Evolutionary conservation across 2,329 filamentous ascomycete species (phyloP), one percentile per base, ranked within the genome.

Genomic region (Aspergillus eucalypticola): DNA sequence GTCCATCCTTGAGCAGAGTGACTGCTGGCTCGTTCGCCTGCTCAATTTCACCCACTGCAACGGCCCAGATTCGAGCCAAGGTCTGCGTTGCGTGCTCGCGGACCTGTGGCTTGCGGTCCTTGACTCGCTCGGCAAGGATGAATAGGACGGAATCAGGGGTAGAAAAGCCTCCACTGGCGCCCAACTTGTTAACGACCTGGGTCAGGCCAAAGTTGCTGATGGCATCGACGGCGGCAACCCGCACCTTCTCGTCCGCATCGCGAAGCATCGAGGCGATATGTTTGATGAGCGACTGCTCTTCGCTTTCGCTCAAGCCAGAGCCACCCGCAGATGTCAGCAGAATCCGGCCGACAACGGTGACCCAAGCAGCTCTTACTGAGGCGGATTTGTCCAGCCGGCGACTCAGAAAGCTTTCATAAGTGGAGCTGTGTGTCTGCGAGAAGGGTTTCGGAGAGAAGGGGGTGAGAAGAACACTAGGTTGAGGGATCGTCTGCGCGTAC

Each of bases 401-500:
- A 59, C 90, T 89, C 17, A 97, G 79, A 67, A 98, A 98, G 67
- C 88, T 90, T 65, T 92, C 86, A 71, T 96, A 98, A 8, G 91
- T 88, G 6, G 83, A 81, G 3, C 86, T 82, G 73, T 98, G 91
- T 3, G 90, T 88, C 61, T 95, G 90, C 0, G 91, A 87, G 75
- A 98, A 98, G 1, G 94, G 94, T 67, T 94, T 91, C 1, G 92
- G 91, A 0, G 92, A 95, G 19, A 91, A 86, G 1, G 94, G 94
- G 5, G 87, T 92, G 7, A 91, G 90, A 21, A 97, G 83, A 60
- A 92, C 86, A 67, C 84, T 84, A 53, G 82, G 80, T 44, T 74
- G 78, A 3, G 76, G 66, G 58, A 86, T 86, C 8, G 79, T 76
- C 41, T 84, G 79, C 8, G 80, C 74, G 41, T 81, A 78, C 2